A percentile compares a stretch with the other conserved stretches of the same genome.
Evolutionary conservation across 1,139 yeast species (phyloP).

Genomic region (Yamadazyma atmosphaerica): DNA sequence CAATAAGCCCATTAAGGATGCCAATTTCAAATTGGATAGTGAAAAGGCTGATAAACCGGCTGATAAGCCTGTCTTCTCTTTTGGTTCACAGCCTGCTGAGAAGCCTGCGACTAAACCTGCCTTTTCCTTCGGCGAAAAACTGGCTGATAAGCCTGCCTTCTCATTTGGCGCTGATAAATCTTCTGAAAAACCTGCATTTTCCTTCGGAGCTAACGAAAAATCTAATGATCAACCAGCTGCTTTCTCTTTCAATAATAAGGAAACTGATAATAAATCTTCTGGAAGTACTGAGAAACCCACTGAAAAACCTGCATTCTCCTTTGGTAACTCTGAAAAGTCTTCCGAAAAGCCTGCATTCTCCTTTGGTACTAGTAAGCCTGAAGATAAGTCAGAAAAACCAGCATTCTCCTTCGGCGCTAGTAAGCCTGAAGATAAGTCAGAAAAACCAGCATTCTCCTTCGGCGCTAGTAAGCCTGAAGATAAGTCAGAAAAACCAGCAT

Average conservation of each 20-base stretch:
- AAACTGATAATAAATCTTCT: neutral
- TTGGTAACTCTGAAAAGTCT: slow-evolving; percentile 13
- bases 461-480: slow-evolving; percentile 4
- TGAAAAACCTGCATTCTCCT: slow-evolving; percentile 14
- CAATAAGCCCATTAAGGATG: slow-evolving; percentile 45
- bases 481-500: slow-evolving; percentile 16
- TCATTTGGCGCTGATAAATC: slow-evolving; percentile 17
- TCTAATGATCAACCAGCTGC: slow-evolving; percentile 15
- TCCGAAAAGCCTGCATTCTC: slow-evolving; percentile 11
- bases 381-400: slow-evolving; percentile 13
- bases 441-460: slow-evolving; percentile 18
- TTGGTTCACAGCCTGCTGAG: slow-evolving; percentile 6
- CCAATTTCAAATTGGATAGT: slow-evolving; percentile 44
- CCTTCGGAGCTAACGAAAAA: slow-evolving; percentile 15
- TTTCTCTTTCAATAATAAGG: slow-evolving; percentile 21
- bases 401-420: slow-evolving; percentile 18
- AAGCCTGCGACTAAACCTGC: slow-evolving; percentile 12
- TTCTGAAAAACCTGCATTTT: slow-evolving; percentile 14
- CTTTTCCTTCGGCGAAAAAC: slow-evolving; percentile 18
- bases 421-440: neutral
- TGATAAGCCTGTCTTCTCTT: slow-evolving; percentile 18
- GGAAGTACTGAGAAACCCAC: neutral
- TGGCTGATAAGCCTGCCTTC: slow-evolving; percentile 16
- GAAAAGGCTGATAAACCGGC: slow-evolving; percentile 10
- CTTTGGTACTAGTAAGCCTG: slow-evolving; percentile 12